phyloP scores from a whole-genome alignment of 2,329 filamentous ascomycete species.

The Calycina marina region DNA sequence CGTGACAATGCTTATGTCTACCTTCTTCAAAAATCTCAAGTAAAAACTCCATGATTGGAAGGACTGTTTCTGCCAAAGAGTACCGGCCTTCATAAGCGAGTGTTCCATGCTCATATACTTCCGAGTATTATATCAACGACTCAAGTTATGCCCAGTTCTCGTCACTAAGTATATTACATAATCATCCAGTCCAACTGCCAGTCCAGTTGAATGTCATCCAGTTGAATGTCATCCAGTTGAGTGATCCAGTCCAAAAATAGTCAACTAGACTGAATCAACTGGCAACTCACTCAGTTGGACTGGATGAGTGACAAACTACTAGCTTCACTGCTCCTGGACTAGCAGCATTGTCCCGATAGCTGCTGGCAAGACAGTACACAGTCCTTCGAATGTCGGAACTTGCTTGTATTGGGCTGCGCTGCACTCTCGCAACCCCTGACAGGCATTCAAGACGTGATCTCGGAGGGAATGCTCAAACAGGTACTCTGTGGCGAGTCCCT shows the following conservation, averaged over 20 bases:
- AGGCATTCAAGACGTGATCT: constrained; percentile 1
- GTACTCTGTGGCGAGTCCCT: not conserved
- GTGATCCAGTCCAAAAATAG: too few relatives aligned
- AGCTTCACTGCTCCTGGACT: constrained; percentile 1
- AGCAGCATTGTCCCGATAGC: not conserved
- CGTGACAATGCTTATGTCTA: too few relatives aligned
- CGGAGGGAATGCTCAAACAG: not conserved
- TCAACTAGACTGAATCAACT: too few relatives aligned
- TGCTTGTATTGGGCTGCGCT: not conserved
- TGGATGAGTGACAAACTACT: not conserved
- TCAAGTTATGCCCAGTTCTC: too few relatives aligned
- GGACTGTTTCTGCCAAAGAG: too few relatives aligned
- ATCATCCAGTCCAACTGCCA: not conserved
- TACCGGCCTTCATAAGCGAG: too few relatives aligned
- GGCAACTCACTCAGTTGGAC: too few relatives aligned
- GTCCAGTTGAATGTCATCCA: not conserved
- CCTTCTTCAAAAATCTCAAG: too few relatives aligned
- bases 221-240: not conserved
- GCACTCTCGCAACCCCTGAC: not conserved
- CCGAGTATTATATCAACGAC: too few relatives aligned
- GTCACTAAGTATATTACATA: not conserved
- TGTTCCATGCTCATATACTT: too few relatives aligned
- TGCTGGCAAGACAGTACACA: not conserved
- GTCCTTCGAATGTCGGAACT: not conserved
- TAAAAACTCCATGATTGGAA: too few relatives aligned